Conservation (phyloP, 495 filamentous ascomycete genomes). For the Daldinia vernicosa region DNA sequence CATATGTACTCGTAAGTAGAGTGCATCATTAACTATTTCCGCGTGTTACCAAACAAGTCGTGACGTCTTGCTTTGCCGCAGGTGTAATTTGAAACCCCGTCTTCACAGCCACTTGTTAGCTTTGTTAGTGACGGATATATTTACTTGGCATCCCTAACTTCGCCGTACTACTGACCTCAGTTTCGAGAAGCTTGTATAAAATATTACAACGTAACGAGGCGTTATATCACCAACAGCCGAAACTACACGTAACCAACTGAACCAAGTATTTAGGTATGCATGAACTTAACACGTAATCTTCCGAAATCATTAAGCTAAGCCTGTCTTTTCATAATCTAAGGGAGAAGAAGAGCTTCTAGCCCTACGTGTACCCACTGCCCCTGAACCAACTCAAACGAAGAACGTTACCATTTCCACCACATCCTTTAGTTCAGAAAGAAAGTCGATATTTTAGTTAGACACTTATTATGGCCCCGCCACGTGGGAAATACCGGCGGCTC, state of each 20-base stretch:
- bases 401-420: not conserved
- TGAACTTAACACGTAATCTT: constrained; percentile 7
- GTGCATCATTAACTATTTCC: not conserved
- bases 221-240: not conserved
- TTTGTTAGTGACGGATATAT: not conserved
- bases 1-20: not conserved
- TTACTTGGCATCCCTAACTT: constrained; percentile 14
- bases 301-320: not conserved
- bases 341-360: not conserved
- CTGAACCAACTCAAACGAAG: not conserved
- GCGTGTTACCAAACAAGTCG: constrained; percentile 1
- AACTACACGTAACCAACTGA: not conserved
- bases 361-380: not conserved
- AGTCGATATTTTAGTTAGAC: not conserved
- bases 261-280: not conserved
- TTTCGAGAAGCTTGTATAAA: not conserved
- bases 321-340: not conserved
- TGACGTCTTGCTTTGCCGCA: constrained; percentile 14
- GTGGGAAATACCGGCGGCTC: constrained; percentile 31
- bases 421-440: not conserved
- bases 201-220: not conserved
- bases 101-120: constrained; percentile 8
- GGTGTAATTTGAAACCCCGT: constrained; percentile 8
- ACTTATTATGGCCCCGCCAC: constrained; percentile 21
- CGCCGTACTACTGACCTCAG: not conserved